Base-by-base conservation (phyloP, 495 filamentous ascomycete species). In the Aspergillus homomorphus region DNA sequence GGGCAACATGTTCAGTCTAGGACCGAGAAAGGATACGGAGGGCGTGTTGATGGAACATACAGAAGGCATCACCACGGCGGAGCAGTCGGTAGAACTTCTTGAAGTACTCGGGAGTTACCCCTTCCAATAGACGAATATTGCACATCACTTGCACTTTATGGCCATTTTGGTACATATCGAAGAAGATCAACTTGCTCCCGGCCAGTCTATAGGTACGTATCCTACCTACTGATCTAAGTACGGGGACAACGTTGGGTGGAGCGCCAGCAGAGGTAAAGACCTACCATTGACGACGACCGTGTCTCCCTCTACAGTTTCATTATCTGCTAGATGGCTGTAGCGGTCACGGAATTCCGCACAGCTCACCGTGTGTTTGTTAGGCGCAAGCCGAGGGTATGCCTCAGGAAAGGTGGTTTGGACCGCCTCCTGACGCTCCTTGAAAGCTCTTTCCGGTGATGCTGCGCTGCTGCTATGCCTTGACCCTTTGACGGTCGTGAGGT, bases 131-230 rank as follows among this genome's bases (percentile, higher is more conserved):
- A 30, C 73, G 73, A 42, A 86, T 73, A 72, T 89, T 87, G 70
- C 87, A 82, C 69, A 96, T 81, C 24, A 81, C 80, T 68, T 98
- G 94, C 28, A 92, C 65, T 61, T 80, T 82, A 63, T 81, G 68
- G 33, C 84, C 86, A 71, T 92, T 84, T 73, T 88, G 84, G 56
- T 81, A 72, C 56, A 98, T 65, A 72, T 93, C 88, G 62, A 96
- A 73, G 72, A 98, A 98, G 45, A 89, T 78, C 68, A 98, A 85
- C 73, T 88, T 89, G 64, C 80, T 84, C 56, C 82, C 85, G 52
- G 79, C 77, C 58, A 74, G 77, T 68, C 83, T 83, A 63, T 76
- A 75, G 49, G 79, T 80, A 71, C 69, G 77, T 61, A 90, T 78
- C 68, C 87, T 88, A 76, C 87, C 87, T 89, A 77, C 70, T 67